These are phyloP conservation scores for Antitrichia curtipendula DNA, from an alignment of 225 moss, liverwort and hornwort species.

Conservation along the genomic window DNA sequence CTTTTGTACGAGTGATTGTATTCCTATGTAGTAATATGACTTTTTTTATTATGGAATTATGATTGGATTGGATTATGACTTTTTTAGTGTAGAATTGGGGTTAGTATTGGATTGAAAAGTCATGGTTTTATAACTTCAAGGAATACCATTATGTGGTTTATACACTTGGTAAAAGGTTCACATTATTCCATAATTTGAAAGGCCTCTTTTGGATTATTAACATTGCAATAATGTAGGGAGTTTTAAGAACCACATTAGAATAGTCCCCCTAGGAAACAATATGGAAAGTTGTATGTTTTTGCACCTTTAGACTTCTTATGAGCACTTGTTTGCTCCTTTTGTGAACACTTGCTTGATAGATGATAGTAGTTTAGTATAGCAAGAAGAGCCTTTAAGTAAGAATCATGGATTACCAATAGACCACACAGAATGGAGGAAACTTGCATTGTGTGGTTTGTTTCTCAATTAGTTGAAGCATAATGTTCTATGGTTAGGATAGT, in stretches of 20 bases:
- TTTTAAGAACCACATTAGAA: not conserved
- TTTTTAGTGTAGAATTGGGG: not conserved
- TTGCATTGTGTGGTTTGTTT: too few species aligned
- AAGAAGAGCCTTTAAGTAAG: too few species aligned
- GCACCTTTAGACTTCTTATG: not conserved
- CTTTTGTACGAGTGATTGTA: too few species aligned
- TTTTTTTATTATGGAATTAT: too few species aligned
- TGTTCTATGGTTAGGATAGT: too few species aligned
- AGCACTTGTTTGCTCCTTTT: not conserved
- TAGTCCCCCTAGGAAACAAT: accelerated
- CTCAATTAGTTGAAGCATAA: too few species aligned
- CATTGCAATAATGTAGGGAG: not conserved
- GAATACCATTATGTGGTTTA: not conserved
- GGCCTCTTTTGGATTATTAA: not conserved
- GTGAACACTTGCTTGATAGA: too few species aligned
- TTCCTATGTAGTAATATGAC: too few species aligned
- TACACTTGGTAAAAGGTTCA: not conserved
- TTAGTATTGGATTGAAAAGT: not conserved
- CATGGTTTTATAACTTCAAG: not conserved
- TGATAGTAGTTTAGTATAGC: too few species aligned
- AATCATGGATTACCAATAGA: too few species aligned
- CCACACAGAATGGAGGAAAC: accelerated
- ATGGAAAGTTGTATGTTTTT: not conserved
- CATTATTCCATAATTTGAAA: not conserved
- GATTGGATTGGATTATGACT: accelerated